Percentiles rank a stretch among this genome's conserved stretches.
phyloP scores from a whole-genome alignment of 192 early-diverging fungal species.

The Coemansia sp. region DNA sequence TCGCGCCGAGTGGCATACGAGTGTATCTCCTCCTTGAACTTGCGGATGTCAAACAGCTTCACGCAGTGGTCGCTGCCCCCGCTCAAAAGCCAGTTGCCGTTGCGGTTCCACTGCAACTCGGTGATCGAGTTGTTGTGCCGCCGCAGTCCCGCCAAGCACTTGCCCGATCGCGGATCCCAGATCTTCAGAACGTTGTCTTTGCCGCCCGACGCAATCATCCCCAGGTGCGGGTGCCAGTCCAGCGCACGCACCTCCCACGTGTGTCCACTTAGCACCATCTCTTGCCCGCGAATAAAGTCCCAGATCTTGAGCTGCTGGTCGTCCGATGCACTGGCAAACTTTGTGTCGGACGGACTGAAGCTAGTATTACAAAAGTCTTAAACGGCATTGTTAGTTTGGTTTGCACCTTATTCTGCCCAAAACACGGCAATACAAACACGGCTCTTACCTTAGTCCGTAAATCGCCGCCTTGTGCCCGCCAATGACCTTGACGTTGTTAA shows the following conservation, averaged over 20 bases:
- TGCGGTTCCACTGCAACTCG: constrained; percentile 91
- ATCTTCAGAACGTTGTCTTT: constrained; percentile 95
- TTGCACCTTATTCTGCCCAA: constrained; percentile 78
- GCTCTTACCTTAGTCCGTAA: constrained; percentile 86
- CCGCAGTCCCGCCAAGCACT: constrained; percentile 81
- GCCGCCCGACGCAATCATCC: constrained; percentile 87
- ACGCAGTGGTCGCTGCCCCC: constrained; percentile 87
- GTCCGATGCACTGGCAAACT: constrained; percentile 94
- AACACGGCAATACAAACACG: constrained; percentile 42
- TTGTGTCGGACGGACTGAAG: constrained; percentile 89
- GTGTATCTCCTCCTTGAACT: constrained; percentile 81
- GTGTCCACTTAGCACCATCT: constrained; percentile 78
- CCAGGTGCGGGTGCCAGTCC: constrained; percentile 96
- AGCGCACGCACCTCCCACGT: constrained; percentile 96
- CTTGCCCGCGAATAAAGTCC: constrained; percentile 88
- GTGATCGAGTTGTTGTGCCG: constrained; percentile 92
- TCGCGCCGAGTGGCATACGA: constrained; percentile 88
- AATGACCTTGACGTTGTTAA: constrained; percentile 89
- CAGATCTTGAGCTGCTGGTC: constrained; percentile 96
- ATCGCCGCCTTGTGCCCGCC: constrained; percentile 86
- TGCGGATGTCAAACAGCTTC: constrained; percentile 92
- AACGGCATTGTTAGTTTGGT: constrained; percentile 49
- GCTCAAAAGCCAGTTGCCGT: constrained; percentile 95
- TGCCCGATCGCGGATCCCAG: constrained; percentile 94
- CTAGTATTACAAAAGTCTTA: constrained; percentile 64